Evolutionary conservation across 2,329 filamentous ascomycete genomes (phyloP), one percentile per base, ranked within the genome.

Genomic region (Colletotrichum musicola): DNA sequence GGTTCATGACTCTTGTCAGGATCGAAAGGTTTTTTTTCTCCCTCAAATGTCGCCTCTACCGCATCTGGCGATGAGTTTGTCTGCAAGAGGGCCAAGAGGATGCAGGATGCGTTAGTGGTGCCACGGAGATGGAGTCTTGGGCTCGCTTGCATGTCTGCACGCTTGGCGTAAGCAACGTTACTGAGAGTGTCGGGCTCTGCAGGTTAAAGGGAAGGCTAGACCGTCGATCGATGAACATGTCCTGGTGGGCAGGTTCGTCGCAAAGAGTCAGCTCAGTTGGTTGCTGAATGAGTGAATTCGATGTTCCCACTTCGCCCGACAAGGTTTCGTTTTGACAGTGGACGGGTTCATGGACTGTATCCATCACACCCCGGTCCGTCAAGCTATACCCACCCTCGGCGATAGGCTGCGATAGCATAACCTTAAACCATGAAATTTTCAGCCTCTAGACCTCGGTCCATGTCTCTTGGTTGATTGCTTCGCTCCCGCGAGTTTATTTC

Each of bases 321-420:
- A 14, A n/a, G 40, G 13, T n/a, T 47, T 51, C 20, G 25, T 6
- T 20, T 35, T 2, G 30, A 35, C 4, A 10, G 30, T 35, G 30
- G 30, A 35, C 10, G 10, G 1, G 7, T 35, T 35, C 30, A 35
- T 35, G 30, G 30, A 35, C 2, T 35, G 30, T 10, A 35, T 35
- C 9, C 13, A 18, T 30, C 25, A 54, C 51, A 54, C 5, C 27
- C 51, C 51, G 25, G 30, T 20, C 51, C 30, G 18, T 38, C 10
- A 38, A 5, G 35, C 18, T 12, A 22, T 30, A 40, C n/a, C 55
- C 55, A 27, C 38, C 22, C 40, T 5, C 5, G 22, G 40, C 46
- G 55, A 58, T 58, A 58, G 55, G 20, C 25, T 44, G 55, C 55
- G 55, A 58, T 58, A 58, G 55, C 55, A 27, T 58, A 58, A 58